Percentiles rank a stretch among this genome's conserved stretches.
Conservation (phyloP, 148 eudicot species). For the Spergularia marina region DNA sequence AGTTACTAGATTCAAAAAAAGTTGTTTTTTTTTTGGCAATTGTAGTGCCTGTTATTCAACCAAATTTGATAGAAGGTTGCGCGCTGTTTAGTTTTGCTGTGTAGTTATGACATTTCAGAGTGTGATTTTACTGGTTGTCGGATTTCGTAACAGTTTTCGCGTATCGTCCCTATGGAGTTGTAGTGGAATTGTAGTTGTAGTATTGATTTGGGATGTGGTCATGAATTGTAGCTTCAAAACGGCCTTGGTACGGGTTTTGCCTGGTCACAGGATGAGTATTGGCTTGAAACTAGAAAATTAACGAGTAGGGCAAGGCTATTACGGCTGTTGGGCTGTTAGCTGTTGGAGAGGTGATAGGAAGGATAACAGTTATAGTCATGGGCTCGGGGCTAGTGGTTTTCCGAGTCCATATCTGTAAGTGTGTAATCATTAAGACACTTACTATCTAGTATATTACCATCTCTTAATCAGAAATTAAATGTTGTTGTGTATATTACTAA, state of each 20-base stretch:
- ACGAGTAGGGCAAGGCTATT: too few species aligned
- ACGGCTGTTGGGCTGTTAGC: too few species aligned
- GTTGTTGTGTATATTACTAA: neutral
- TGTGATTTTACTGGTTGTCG: neutral
- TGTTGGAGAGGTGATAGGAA: too few species aligned
- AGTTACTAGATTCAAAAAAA: neutral
- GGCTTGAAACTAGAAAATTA: neutral
- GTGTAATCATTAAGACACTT: neutral
- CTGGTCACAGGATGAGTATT: neutral
- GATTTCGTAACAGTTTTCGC: neutral
- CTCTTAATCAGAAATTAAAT: neutral
- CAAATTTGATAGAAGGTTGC: neutral
- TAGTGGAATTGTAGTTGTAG: neutral
- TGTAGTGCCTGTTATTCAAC: neutral
- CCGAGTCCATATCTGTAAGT: too few species aligned
- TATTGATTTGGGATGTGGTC: neutral
- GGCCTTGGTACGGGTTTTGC: neutral
- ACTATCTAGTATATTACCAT: neutral
- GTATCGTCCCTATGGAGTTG: neutral
- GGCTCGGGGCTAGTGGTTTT: too few species aligned
- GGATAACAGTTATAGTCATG: too few species aligned
- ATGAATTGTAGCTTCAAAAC: constrained; percentile 6
- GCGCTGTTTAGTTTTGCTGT: neutral
- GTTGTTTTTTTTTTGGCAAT: neutral
- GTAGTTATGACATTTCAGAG: neutral